Evolutionary conservation across 768 basidiomycete species (phyloP), one percentile per base, ranked within the genome.

Genomic region (Naganishia onofrii): DNA sequence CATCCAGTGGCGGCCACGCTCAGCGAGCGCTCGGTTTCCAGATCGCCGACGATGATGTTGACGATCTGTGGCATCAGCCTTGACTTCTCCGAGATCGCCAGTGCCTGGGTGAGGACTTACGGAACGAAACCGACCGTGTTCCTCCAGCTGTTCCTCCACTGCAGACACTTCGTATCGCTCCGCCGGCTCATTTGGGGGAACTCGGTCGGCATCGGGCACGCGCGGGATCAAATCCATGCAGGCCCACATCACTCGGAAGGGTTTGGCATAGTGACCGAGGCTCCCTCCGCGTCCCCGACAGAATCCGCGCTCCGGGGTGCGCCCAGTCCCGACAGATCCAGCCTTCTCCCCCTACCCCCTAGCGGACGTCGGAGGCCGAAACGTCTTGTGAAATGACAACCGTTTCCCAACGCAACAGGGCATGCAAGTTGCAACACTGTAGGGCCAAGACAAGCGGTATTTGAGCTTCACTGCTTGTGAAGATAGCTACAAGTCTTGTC

Each of bases 161-260:
- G 48, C 48, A 51, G 48, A 51, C 48, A 51, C 48, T 51, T 26
- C 48, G 48, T 51, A 26, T 51, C 48, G 48, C 48, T 26, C 23
- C 48, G 48, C 48, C 48, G 48, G 48, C 48, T 51, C 48, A 21
- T 7, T 51, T 19, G 48, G 48, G 48, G 48, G 23, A 51, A 51
- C 48, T 51, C 48, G 48, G 48, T 51, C 48, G 48, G 23, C 48
- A 21, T 51, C 48, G 17, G 48, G 48, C 48, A 51, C 48, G 48
- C 48, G 48, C 48, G 48, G 48, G 48, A 51, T 51, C 48, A 51
- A 51, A 51, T 51, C 48, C 48, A 51, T 51, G 48, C 48, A 51
- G 48, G 23, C 48, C 48, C 48, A 51, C 34, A 36, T 36, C 34
- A 36, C 34, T 36, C 34, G 34, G 34, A 36, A 36, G 34, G 34